Base-by-base conservation (phyloP, 306 rosid species). In the Lagenaria siceraria region DNA sequence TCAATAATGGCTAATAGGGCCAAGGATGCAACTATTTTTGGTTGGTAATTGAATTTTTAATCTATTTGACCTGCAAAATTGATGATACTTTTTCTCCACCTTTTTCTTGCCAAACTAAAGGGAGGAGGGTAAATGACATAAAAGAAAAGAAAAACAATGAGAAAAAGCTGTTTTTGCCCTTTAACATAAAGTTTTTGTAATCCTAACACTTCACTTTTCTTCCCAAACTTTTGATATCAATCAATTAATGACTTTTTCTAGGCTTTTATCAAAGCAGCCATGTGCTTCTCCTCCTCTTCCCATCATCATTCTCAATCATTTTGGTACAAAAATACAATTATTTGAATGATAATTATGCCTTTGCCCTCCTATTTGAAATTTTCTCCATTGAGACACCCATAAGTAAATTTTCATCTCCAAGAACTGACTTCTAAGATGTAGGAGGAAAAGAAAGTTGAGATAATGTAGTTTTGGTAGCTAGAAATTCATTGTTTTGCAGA, bases 271-370 rank as follows among this genome's bases (percentile, higher is more conserved):
- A 54, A 77, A 78, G 80, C 29, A 78, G 48, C 86, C 90, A 87
- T 87, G 90, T 87, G 90, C 90, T 69, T 54, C 38, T 73, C 70
- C 81, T 84, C 83, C 81, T 83, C 83, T 63, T 58, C 73, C 69
- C 61, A 76, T 76, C 68, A 48, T 78, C 68, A 48, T 78, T 76
- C 66, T 17, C 72, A 46, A 24, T 68, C 61, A 56, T 65, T 11
- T 66, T 72, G 54, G 33, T 63, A 42, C 40, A 76, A 65, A n/a
- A 36, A 58, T 38, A 43, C 58, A 33, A 75, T 75, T 53, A 61
- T 40, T 76, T 38, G 35, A 10, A 7, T 76, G 33, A 59, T 54
- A 52, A 65, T 42, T 2, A 13, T 42, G 3, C 42, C 25, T 29
- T 73, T 8, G 55, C 33, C 33, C 54, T 10, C 6, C 22, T 17